Evolutionary conservation across 148 eudicot genomes (phyloP), one percentile per base, ranked within the genome.

Genomic region (Heliamphora exappendiculata): DNA sequence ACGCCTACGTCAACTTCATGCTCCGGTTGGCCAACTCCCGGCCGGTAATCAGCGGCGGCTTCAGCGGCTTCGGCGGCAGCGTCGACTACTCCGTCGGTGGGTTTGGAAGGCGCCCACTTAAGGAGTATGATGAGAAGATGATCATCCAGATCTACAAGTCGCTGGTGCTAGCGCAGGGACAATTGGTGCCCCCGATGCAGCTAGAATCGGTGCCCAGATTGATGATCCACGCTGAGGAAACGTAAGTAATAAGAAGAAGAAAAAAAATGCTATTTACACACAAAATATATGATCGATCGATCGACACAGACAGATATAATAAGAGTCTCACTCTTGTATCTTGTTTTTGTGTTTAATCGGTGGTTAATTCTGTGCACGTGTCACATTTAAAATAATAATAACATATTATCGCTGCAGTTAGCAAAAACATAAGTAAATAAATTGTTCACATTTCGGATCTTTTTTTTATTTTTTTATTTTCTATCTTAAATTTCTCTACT

Each of bases 91-190:
- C 81, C 0, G 62, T 53, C 0, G 42, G 79, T 0, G 80, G 82
- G 47, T 88, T 82, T 5, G 94, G 81, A 1, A 22, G 54, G 73
- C 50, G 74, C 3, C 80, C 75, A 19, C 1, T 87, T 2, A 94
- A 90, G 82, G 95, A 94, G 85, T 94, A 91, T n/a, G 98, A 94
- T 75, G 93, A 94, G 83, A 87, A 84, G 82, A 78, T 88, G 89
- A 79, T 94, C 44, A 81, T 87, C 22, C 86, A 90, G 90, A 84
- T 90, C 80, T 94, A 90, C 76, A 94, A 85, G 75, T 87, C 91
- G 19, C 22, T 91, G 73, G 44, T 82, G 58, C 72, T 83, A 85
- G 86, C 90, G 71, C 98, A 89, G 85, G 90, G 84, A 7, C 86
- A 87, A 11, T 1, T 85, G 37, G 85, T 82, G 78, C 74, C 76